Conservation (phyloP, 257 asterid genomes). For the Nyctanthes arbortristis region DNA sequence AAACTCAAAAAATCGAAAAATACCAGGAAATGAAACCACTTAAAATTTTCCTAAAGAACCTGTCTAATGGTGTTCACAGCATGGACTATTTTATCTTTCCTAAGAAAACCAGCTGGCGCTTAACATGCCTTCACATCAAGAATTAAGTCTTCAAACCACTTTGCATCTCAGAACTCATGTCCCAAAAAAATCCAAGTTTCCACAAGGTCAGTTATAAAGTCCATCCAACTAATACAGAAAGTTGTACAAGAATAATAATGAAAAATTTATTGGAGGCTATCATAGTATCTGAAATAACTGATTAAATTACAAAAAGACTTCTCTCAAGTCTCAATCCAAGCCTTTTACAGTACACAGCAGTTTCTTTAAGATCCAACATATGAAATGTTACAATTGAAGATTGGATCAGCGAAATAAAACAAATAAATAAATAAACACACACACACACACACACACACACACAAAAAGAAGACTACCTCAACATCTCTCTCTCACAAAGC, state of each 20-base stretch:
- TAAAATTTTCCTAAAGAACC: neutral
- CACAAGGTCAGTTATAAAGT: neutral
- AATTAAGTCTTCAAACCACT: too few relatives aligned
- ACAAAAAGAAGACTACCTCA: too few relatives aligned
- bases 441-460: too few relatives aligned
- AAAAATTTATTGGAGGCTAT: neutral
- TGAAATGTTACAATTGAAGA: neutral
- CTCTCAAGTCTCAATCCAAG: neutral
- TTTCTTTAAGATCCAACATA: neutral
- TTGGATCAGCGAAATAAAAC: neutral
- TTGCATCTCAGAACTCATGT: neutral
- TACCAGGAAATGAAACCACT: too few relatives aligned
- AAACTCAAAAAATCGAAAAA: slow-evolving; percentile 1
- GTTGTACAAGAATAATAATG: too few relatives aligned
- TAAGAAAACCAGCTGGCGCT: neutral
- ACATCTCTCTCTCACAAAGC: too few relatives aligned
- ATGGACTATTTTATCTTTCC: neutral
- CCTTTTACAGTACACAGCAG: neutral
- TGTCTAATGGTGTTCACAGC: neutral
- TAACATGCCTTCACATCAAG: neutral
- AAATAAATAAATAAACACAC: too few relatives aligned
- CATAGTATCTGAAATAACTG: neutral
- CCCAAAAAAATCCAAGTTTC: neutral
- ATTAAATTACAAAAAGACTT: neutral
- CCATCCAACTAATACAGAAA: neutral